phyloP scores from a whole-genome alignment of 345 rosid genomes.

The Dovyalis caffra region DNA sequence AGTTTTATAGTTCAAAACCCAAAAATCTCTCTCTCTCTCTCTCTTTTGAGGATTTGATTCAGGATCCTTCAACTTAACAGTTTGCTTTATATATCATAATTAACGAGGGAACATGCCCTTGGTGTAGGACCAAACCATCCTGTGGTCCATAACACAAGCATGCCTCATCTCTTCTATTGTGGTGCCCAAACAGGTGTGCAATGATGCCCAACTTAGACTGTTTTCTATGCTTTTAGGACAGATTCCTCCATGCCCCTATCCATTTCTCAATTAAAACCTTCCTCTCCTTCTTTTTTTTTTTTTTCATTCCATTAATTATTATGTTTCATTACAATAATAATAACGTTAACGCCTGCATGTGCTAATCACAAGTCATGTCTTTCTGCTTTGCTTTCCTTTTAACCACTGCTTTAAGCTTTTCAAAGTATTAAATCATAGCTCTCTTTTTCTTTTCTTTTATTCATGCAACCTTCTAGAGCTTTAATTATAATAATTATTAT shows the following conservation, averaged over 20 bases:
- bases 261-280: not conserved
- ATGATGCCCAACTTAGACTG: conserved; percentile 11
- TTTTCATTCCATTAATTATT: not conserved
- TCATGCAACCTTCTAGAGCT: conserved; percentile 1
- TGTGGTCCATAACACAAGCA: not conserved
- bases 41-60: not conserved
- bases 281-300: not conserved
- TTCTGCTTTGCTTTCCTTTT: not conserved
- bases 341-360: not conserved
- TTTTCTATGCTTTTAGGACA: conserved; percentile 7
- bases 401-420: conserved; percentile 7
- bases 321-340: conserved; percentile 8
- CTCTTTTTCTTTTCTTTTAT: not conserved
- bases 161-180: not conserved
- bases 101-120: conserved; percentile 3
- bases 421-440: conserved; percentile 3
- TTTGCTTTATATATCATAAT: conserved; percentile 4
- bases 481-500: no score
- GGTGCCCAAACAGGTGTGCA: not conserved
- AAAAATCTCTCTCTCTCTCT: not conserved
- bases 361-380: conserved; percentile 17
- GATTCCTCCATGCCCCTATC: no score
- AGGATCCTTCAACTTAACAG: not conserved
- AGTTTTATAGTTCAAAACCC: not conserved
- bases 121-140: not conserved